Evolutionary conservation across 768 basidiomycete species (phyloP).

Genomic region (Exidia glandulosa): DNA sequence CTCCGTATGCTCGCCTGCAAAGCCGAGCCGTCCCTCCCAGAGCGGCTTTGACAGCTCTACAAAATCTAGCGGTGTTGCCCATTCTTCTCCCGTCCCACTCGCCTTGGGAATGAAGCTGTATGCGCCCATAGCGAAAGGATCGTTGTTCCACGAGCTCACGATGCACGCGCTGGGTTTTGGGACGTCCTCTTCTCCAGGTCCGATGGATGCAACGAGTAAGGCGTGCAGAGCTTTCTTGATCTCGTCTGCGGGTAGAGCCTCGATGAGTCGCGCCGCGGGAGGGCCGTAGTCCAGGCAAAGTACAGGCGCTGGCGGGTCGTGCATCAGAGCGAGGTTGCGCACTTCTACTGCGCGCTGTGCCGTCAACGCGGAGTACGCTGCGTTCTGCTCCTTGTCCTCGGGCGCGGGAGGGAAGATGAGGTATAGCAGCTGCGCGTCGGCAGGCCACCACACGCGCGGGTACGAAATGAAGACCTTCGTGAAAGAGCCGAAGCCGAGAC

Average conservation of each 20-base stretch:
- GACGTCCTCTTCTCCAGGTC: background rate
- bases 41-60: constrained; percentile 20
- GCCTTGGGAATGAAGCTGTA: constrained; percentile 2
- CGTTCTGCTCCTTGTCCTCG: background rate
- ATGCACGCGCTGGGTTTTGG: too few species aligned
- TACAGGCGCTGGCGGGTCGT: constrained; percentile 6
- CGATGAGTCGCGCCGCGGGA: too few species aligned
- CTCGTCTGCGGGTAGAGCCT: too few species aligned
- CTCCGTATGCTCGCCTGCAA: constrained; percentile 32
- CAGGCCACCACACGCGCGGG: too few species aligned
- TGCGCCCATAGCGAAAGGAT: constrained; percentile 23
- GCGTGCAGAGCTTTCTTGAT: too few species aligned
- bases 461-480: too few species aligned
- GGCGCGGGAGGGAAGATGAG: background rate
- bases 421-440: background rate
- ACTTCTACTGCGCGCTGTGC: constrained; percentile 5
- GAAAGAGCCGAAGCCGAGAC: too few species aligned
- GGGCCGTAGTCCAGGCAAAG: too few species aligned
- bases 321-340: constrained; percentile 6
- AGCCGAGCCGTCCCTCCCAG: constrained; percentile 23
- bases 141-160: constrained; percentile 12
- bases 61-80: constrained; percentile 21
- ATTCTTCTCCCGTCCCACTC: background rate
- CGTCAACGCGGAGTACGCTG: constrained; percentile 4
- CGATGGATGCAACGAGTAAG: too few species aligned